Conservation (phyloP, 2,329 filamentous ascomycete species). For the Diaporthe sp. region DNA sequence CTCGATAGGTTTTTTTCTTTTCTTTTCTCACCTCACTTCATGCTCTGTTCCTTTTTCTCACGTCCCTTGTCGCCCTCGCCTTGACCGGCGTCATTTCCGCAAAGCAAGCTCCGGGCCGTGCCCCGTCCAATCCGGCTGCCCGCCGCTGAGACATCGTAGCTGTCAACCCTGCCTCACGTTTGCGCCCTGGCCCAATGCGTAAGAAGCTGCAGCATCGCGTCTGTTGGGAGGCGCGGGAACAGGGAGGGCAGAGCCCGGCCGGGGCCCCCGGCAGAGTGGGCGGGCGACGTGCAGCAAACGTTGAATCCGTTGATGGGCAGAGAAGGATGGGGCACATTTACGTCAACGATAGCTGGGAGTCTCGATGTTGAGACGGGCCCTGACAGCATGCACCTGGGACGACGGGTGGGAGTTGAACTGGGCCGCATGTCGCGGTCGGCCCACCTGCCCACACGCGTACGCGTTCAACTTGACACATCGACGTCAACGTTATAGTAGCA, state of each 20-base stretch:
- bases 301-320: not conserved
- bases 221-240: not conserved
- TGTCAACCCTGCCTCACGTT: constrained; percentile 20
- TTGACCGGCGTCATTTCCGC: constrained; percentile 21
- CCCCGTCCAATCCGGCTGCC: constrained; percentile 25
- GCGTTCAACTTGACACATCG: constrained; percentile 24
- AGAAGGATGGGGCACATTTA: not conserved
- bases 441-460: constrained; percentile 14
- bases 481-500: constrained; percentile 14
- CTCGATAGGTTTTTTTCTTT: constrained; percentile 1
- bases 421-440: not conserved
- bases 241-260: not conserved
- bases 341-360: constrained; percentile 8
- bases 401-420: not conserved
- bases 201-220: constrained; percentile 19
- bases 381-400: not conserved
- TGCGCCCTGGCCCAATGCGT: constrained; percentile 14
- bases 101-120: constrained; percentile 17
- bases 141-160: constrained; percentile 24
- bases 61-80: constrained; percentile 21
- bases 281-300: not conserved
- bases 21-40: constrained; percentile 17
- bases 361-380: not conserved
- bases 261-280: not conserved
- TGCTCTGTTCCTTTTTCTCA: constrained; percentile 10